Evolutionary conservation across 1,284 basidiomycete genomes (phyloP).

Genomic region (Porphyrellus sp.): DNA sequence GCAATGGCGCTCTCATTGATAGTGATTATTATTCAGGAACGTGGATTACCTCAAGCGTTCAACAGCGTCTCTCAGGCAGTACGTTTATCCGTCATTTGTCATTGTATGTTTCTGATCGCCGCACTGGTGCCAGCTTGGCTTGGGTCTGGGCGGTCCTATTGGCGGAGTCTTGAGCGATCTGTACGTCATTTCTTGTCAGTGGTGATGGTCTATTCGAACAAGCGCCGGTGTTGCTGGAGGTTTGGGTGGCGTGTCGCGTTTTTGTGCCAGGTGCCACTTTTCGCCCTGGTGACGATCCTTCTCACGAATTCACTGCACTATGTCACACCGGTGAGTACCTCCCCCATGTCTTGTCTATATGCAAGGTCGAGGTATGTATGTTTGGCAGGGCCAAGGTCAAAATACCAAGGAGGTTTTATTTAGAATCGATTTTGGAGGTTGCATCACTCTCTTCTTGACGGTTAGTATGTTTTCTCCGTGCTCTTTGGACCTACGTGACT

Average conservation of each 20-base stretch:
- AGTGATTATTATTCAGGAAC: constrained; percentile 7
- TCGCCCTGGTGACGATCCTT: constrained; percentile 14
- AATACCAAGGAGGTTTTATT: constrained; percentile 18
- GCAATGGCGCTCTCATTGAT: not conserved
- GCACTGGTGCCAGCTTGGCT: constrained; percentile 11
- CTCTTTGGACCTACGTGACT: not conserved
- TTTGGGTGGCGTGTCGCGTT: constrained; percentile 25
- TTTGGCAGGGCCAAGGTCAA: constrained; percentile 19
- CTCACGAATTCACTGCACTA: constrained; percentile 18
- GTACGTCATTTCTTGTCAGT: constrained; percentile 6
- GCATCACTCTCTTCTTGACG: constrained; percentile 17
- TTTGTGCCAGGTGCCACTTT: constrained; percentile 19
- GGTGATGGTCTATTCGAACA: not conserved
- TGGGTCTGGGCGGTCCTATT: constrained; percentile 22
- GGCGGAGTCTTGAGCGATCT: constrained; percentile 21
- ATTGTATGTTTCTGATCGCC: not conserved
- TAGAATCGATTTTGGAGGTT: constrained; percentile 26
- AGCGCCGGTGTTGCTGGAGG: constrained; percentile 3
- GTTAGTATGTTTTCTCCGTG: not conserved
- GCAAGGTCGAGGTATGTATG: not conserved
- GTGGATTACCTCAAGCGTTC: constrained; percentile 22
- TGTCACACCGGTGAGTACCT: constrained; percentile 16
- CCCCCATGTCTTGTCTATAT: not conserved
- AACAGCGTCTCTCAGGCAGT: constrained; percentile 14
- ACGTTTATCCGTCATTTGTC: not conserved